Base-by-base conservation (phyloP, 139 green algal genomes). In the Raphidocelis subcapitata region DNA sequence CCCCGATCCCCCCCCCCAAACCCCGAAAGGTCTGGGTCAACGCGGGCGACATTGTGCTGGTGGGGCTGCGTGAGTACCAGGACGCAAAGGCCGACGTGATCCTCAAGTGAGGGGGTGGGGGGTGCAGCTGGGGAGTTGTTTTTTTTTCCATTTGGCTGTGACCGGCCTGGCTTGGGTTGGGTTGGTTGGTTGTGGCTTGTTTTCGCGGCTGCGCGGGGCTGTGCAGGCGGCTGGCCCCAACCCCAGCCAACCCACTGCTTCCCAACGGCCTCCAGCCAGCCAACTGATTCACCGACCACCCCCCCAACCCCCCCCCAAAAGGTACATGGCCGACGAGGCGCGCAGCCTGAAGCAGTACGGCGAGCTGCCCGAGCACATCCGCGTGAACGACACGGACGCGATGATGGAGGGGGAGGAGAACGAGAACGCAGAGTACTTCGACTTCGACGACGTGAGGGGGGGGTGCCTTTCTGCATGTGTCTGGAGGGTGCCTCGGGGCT, bases 61-160 rank as follows among this genome's bases (percentile, higher is more conserved):
- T 99, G 28, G 96, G 96, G 16, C 84, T 99, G 65, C 87, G 96
- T n/a, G 96, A 99, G 37, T 99, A 96, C 83, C 96, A 99, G 83
- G 96, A 99, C 73, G 96, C 98, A 57, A 99, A 99, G 83, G 96
- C 93, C 1, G 96, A 99, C 79, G 96, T 99, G 62, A 99, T 99
- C 74, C 83, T 98, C 54, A 99, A 99, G 94, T 93, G 67, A 65
- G 75, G 44, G 1, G 5, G 28, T 51, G 10, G 2, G n/a, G 2
- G 26, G 65, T 37, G 15, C 20, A 14, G 28, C 41, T 3, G n/a
- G 5, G 63, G 37, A 36, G 12, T n/a, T n/a, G n/a, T n/a, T n/a
- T n/a, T n/a, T n/a, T 18, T 16, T 37, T 57, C 24, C 35, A 46
- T 60, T 29, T 29, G 5, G 62, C 62, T 68, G 62, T n/a, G 33